Evolutionary conservation across 2,329 filamentous ascomycete species (phyloP).

Genomic region (Botryotinia convoluta): DNA sequence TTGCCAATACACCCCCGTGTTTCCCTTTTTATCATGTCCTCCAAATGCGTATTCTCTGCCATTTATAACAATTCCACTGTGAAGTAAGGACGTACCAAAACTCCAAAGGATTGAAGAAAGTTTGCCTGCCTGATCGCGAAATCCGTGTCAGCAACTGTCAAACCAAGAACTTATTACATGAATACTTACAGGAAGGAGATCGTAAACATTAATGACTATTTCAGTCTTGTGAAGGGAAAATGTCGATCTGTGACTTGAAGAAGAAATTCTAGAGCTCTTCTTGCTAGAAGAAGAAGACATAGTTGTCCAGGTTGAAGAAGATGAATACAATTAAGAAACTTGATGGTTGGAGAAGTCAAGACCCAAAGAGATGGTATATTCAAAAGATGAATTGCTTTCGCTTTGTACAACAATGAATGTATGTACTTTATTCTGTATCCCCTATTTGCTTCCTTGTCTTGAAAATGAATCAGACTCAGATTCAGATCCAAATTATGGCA

Average conservation of each 20-base stretch:
- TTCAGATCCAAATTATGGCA: neutral
- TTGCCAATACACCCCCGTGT: slow-evolving; percentile 83
- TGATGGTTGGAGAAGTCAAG: neutral
- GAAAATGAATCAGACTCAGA: neutral
- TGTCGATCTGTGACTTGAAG: slow-evolving; percentile 56
- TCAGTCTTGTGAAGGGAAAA: slow-evolving; percentile 70
- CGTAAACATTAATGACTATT: slow-evolving; percentile 74
- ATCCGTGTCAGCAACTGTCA: slow-evolving; percentile 18
- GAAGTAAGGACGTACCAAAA: slow-evolving; percentile 72
- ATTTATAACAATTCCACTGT: slow-evolving; percentile 80
- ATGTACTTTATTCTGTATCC: neutral
- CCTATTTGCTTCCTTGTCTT: neutral
- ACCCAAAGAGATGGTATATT: neutral
- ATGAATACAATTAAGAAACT: neutral
- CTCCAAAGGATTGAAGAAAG: slow-evolving; percentile 76
- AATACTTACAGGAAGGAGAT: slow-evolving; percentile 63
- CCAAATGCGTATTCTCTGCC: slow-evolving; percentile 82
- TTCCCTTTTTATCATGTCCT: slow-evolving; percentile 67
- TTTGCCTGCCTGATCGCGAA: slow-evolving; percentile 58
- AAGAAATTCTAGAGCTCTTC: slow-evolving; percentile 33
- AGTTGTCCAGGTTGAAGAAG: slow-evolving; percentile 12
- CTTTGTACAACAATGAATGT: neutral
- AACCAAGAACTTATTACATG: too few relatives aligned
- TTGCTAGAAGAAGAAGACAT: slow-evolving; percentile 31
- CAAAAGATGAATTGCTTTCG: neutral